A percentile compares a stretch with the other conserved stretches of the same genome.
Conservation (phyloP, 345 rosid genomes). For the Aquilaria yunnanensis region DNA sequence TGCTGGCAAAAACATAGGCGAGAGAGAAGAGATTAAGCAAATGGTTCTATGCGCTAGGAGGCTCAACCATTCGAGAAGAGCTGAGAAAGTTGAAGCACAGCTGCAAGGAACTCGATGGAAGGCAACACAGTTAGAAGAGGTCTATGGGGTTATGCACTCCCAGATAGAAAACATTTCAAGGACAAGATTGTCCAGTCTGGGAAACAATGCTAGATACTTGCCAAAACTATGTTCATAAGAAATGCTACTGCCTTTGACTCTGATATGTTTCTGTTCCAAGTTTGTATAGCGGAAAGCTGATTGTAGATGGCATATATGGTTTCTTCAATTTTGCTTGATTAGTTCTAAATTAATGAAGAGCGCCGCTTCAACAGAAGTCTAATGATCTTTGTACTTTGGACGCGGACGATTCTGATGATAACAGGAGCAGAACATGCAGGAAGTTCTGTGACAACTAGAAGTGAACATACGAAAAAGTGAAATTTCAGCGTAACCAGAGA, state of each 20-base stretch:
- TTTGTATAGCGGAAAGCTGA: neutral
- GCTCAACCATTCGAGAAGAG: conserved; percentile 10
- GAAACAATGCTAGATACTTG: conserved; percentile 19
- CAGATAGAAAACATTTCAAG: conserved; percentile 17
- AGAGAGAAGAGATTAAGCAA: conserved; percentile 8
- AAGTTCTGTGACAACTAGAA: neutral
- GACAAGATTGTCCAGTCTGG: conserved; percentile 16
- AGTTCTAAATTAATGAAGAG: neutral
- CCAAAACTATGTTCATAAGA: conserved; percentile 38
- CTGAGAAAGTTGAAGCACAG: conserved; percentile 14
- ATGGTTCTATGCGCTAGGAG: conserved; percentile 16
- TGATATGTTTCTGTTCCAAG: neutral
- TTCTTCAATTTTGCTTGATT: neutral
- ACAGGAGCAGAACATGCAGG: neutral
- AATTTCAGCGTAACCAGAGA: no score
- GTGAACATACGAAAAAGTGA: no score
- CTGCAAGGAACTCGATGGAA: conserved; percentile 21
- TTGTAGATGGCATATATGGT: neutral
- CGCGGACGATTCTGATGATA: neutral
- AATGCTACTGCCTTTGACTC: conserved; percentile 5
- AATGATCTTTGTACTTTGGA: conserved; percentile 4
- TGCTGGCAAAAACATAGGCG: neutral
- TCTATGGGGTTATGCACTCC: conserved; percentile 20
- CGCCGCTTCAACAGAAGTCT: neutral
- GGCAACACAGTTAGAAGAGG: conserved; percentile 21